Evolutionary conservation across 148 eudicot species (phyloP), one percentile per base, ranked within the genome.

Genomic region (Chenopodium quinoa): DNA sequence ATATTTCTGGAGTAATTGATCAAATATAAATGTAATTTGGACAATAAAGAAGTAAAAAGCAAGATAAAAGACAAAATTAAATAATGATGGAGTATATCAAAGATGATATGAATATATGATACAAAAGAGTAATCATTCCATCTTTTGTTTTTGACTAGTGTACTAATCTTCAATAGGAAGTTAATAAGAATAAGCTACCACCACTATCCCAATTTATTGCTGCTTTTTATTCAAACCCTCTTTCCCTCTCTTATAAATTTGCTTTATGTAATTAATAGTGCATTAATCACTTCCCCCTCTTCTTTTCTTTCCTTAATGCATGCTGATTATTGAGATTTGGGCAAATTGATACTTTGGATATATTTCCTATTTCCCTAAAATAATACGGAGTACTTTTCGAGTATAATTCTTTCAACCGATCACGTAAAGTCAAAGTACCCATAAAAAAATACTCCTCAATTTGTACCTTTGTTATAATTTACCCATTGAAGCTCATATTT

Each of bases 91-190:
- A 47, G 77, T 27, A 74, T 60, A 73, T 63, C 72, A 78, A 65
- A 75, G 17, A 64, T 65, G 29, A 75, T 65, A 73, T 62, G 37
- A 31, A 31, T 31, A 31, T 2, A 31, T 1, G 2, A 5, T 40
- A 40, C 44, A 40, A 40, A 40, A 32, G 78, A 63, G 23, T 25
- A 73, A 63, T 64, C 50, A 58, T 29, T 71, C 0, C 52, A 73
- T 32, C n/a, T 50, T 52, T 78, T 65, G 37, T 52, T 73, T n/a
- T 48, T 64, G 74, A 83, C 71, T 69, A n/a, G 44, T 6, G 44
- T 40, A 40, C 56, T 56, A 78, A 78, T 82, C 84, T 82, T 82
- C 27, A 63, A 27, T 4, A 78, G 46, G 71, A 82, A 82, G 81
- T 40, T 40, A 40, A 40, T 16, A 76, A 68, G 44, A 48, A 72